Conservation (phyloP, 176 grass and related monocot species). For the Aegilops umbellulata region DNA sequence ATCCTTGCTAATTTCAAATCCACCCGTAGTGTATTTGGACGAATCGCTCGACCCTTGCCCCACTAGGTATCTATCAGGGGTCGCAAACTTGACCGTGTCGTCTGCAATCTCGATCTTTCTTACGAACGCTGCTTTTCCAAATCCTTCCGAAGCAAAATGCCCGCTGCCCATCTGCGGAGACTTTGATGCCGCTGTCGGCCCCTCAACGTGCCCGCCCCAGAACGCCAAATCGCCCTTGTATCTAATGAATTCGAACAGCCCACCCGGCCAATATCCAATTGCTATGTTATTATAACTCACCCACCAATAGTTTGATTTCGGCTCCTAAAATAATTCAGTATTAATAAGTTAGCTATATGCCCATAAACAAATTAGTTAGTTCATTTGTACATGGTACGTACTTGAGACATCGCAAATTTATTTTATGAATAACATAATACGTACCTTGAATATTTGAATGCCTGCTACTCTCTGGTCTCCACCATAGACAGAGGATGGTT, state of each 20-base stretch:
- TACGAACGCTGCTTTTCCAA: slow-evolving; percentile 1
- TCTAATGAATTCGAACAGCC: background rate
- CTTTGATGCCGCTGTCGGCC: background rate
- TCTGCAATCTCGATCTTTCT: background rate
- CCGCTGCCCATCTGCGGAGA: slow-evolving; percentile 33
- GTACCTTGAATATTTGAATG: slow-evolving; percentile 25
- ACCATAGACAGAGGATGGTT: background rate
- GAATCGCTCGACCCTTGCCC: background rate
- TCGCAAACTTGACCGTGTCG: background rate
- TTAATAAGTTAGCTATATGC: background rate
- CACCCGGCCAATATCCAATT: slow-evolving; percentile 31
- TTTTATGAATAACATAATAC: background rate
- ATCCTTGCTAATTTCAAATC: too few relatives aligned
- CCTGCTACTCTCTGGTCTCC: background rate
- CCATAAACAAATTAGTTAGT: too few relatives aligned
- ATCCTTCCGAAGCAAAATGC: slow-evolving; percentile 30
- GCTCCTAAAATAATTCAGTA: slow-evolving; percentile 10
- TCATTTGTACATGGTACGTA: background rate
- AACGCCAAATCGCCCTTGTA: background rate
- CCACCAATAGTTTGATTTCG: slow-evolving; percentile 21
- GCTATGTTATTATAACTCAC: background rate
- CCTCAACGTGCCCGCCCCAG: slow-evolving; percentile 2
- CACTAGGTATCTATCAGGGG: background rate
- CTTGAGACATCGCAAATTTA: background rate
- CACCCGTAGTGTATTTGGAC: background rate